Evolutionary conservation across 2,329 filamentous ascomycete genomes (phyloP).

Genomic region (Exserohilum turcica): DNA sequence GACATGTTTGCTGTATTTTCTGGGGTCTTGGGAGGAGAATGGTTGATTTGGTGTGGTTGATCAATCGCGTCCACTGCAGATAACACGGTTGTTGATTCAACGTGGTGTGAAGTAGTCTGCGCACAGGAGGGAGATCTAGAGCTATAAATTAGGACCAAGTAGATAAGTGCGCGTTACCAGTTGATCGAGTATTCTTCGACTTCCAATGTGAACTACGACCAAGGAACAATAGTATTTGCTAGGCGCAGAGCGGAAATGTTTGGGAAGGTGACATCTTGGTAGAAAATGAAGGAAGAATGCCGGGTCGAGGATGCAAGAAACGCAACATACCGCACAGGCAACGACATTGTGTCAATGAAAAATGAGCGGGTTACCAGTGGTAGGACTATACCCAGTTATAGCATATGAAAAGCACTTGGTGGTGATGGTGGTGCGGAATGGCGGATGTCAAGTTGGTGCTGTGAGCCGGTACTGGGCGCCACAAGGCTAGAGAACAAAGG

Average conservation of each 20-base stretch:
- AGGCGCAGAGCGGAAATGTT: neutral
- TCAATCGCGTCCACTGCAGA: neutral
- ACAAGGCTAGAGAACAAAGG: neutral
- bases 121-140: constrained; percentile 10
- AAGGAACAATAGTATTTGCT: neutral
- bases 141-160: constrained; percentile 1
- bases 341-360: constrained; percentile 27
- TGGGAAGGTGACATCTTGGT: neutral
- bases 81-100: neutral
- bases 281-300: neutral
- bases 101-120: neutral
- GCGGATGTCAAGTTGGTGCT: neutral
- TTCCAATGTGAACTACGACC: neutral
- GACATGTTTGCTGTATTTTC: constrained; percentile 12
- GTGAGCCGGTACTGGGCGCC: neutral
- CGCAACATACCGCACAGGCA: constrained; percentile 33
- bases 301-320: neutral
- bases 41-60: constrained; percentile 2
- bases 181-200: neutral
- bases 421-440: neutral
- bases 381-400: neutral
- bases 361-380: neutral
- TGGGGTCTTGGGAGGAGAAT: constrained; percentile 5
- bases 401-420: neutral
- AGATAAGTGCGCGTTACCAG: neutral